Evolutionary conservation across 805 yeast genomes (phyloP), one percentile per base, ranked within the genome.

Genomic region (Wickerhamomyces tratensis): DNA sequence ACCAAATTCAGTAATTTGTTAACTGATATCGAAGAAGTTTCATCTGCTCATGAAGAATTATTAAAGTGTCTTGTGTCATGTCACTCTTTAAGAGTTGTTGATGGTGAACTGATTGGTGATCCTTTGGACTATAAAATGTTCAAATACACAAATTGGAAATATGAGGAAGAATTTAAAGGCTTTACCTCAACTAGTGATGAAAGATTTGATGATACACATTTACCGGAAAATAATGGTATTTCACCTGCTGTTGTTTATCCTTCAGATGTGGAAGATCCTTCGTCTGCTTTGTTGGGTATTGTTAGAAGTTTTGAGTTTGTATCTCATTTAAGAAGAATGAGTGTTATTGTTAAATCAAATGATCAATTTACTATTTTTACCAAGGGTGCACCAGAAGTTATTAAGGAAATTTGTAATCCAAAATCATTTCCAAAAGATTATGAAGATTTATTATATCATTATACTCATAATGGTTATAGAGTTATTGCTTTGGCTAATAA

Each of bases 361-460:
- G 60, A 65, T 20, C 58, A 63, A 15, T 67, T 69, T 46, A 63
- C 65, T 46, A 76, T 79, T 0, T 82, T 76, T 57, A 87, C 93
- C 11, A 93, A 93, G 57, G 99, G 99, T 39, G 98, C 99, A 0
- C 99, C 99, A 0, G 99, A 93, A 58, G 86, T 89, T 10, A 85
- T 93, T 72, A 68, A 74, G 30, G 81, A 77, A 14, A 77, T 93
- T 30, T 93, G 98, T 63, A 64, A 67, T 13, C 77, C 82, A 2
- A 76, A 72, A 15, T 67, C 88, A 0, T 62, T 93, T 39, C 98
- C 99, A 1, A 56, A 61, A 2, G 76, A 88, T 53, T 93, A 75
- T 57, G 81, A 82, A 25, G 83, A 82, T 33, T 58, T 84, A 25
- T 68, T 93, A 33, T 82, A 87, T 53, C 72, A 80, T 44, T 93